Evolutionary conservation across 2,329 filamentous ascomycete genomes (phyloP), one percentile per base, ranked within the genome.

Genomic region (Fusarium pseudonygamai): DNA sequence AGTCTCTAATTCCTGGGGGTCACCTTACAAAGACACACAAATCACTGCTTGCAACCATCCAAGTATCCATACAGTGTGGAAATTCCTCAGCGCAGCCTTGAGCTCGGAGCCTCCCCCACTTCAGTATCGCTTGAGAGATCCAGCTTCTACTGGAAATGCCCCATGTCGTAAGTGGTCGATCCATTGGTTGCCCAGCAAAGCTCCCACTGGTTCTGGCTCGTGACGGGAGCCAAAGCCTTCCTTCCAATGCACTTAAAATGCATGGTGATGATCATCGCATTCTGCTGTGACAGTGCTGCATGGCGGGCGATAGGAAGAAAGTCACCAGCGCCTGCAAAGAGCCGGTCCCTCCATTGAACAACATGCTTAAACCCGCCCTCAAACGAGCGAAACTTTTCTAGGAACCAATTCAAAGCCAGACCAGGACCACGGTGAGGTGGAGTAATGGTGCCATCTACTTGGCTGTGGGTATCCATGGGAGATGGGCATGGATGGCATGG

Each of bases 381-480:
- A 52, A 66, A 57, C 69, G 47, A 74, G 60, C 53, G 53, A 70
- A 42, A 57, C 63, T 49, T 49, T 73, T 59, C 64, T 55, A 67
- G 61, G 66, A 63, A 37, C 60, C 66, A 70, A 61, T 62, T 74
- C 72, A 64, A 66, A 68, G 62, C 66, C 55, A 76, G 64, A 73
- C 60, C 47, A 71, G 75, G 73, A 52, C 74, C 75, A 75, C 67
- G 74, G 74, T 75, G 71, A 77, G 64, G 76, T 78, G 76, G 76
- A 72, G 76, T 60, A 76, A 69, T 78, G 76, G 76, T 78, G 76
- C 76, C 76, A 78, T 78, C 60, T 71, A 50, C 75, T 75, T 74
- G 60, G 69, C 43, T 71, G 62, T 74, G 65, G 65, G 42, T 69
- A 60, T 71, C 65, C 67, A 64, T 75, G 59, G 67, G 62, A 71